phyloP scores from a whole-genome alignment of 768 basidiomycete genomes.

The Naematelia aurantialba region DNA sequence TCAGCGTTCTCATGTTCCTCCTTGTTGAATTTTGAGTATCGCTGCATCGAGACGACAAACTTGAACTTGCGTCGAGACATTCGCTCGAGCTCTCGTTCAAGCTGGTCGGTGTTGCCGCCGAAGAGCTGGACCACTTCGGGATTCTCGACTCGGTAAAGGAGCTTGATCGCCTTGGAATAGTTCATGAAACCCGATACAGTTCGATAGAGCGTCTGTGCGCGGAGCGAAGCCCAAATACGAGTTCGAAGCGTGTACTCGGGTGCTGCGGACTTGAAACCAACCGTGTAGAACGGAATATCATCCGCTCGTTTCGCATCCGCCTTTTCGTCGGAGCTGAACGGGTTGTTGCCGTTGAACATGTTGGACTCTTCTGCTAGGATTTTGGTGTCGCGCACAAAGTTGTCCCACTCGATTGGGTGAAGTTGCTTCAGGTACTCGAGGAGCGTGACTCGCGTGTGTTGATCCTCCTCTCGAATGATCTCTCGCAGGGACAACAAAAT shows the following conservation, averaged over 20 bases:
- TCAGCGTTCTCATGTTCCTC: constrained; percentile 99
- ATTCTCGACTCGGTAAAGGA: constrained; percentile 98
- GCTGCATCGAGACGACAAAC: constrained; percentile 98
- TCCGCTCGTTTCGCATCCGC: constrained; percentile 65
- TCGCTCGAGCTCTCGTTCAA: constrained; percentile 92
- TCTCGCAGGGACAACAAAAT: constrained; percentile 93
- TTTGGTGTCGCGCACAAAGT: constrained; percentile 99
- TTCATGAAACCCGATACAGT: constrained; percentile 99
- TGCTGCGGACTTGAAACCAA: constrained; percentile 97
- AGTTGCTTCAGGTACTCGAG: constrained; percentile 98
- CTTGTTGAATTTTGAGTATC: constrained; percentile 98
- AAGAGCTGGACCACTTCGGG: constrained; percentile 97
- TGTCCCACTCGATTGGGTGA: constrained; percentile 97
- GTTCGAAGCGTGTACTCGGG: constrained; percentile 98
- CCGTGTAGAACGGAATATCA: constrained; percentile 94
- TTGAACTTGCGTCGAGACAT: constrained; percentile 99
- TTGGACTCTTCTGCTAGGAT: constrained; percentile 94
- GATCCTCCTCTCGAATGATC: constrained; percentile 97
- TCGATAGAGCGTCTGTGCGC: constrained; percentile 96
- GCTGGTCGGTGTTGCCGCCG: constrained; percentile 93
- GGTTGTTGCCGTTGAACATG: constrained; percentile 62
- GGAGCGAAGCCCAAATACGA: constrained; percentile 97
- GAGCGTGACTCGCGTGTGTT: constrained; percentile 92
- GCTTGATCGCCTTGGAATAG: constrained; percentile 98
- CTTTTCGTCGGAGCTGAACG: constrained; percentile 73